A percentile compares a stretch with the other conserved stretches of the same genome.
These are phyloP conservation scores for Nicotiana knightiana DNA, from an alignment of 257 asterid genomes.

Conservation along the genomic window DNA sequence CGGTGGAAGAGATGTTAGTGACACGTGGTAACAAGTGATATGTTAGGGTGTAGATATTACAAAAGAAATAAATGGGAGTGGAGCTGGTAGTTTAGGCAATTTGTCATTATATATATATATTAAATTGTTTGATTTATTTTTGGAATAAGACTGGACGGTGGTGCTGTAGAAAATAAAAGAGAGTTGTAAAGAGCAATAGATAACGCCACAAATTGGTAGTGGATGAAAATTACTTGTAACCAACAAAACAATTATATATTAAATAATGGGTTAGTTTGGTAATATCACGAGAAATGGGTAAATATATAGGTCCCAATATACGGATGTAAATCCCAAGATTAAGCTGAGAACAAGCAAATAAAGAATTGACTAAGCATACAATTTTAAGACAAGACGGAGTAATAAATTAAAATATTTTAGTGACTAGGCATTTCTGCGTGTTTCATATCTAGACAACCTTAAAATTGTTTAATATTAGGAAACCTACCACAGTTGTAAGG, in stretches of 20 bases:
- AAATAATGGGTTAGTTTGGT: neutral
- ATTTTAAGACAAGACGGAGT: too few relatives aligned
- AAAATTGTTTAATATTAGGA: too few relatives aligned
- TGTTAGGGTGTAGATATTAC: neutral
- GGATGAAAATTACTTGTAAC: neutral
- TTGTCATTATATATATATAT: neutral
- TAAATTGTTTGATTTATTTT: neutral
- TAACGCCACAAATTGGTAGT: neutral
- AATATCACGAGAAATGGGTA: too few relatives aligned
- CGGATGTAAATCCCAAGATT: too few relatives aligned
- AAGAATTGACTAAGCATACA: too few relatives aligned
- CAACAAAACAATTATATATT: neutral
- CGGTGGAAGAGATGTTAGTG: neutral
- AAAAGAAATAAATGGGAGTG: neutral
- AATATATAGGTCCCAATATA: too few relatives aligned
- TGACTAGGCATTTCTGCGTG: too few relatives aligned
- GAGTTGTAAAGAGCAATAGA: neutral
- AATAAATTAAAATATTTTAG: too few relatives aligned
- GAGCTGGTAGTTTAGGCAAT: neutral
- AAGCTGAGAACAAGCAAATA: too few relatives aligned
- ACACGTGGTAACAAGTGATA: conserved; percentile 17
- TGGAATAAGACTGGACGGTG: neutral
- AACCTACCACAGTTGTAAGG: neutral
- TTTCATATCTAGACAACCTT: too few relatives aligned
- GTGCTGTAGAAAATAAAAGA: conserved; percentile 2